Base-by-base conservation (phyloP, 805 yeast species). In the Cyberlindnera veronae region DNA sequence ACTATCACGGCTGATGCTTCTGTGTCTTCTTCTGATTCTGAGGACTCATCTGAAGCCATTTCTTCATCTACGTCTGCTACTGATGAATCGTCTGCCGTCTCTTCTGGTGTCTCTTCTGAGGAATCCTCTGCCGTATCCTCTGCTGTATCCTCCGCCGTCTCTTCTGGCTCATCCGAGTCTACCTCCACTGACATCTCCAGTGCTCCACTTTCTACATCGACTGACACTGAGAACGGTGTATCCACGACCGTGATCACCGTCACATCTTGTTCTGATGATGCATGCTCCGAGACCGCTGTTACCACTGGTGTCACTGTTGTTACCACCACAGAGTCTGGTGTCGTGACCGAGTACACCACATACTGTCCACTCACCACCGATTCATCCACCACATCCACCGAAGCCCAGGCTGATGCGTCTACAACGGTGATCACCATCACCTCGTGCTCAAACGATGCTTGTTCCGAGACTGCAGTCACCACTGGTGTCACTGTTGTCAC, bases 401-500 rank as follows among this genome's bases (percentile, higher is more conserved):
- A n/a, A n/a, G n/a, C 34, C 21, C 30, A 34, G 23, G 34, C 14
- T 5, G 32, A 19, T 5, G 14, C 17, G 14, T 23, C 29, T 3
- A 26, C 26, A 13, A 34, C 42, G 11, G 13, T 27, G 12, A 12
- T 42, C 24, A 34, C 39, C 9, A 17, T 38, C 19, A 34, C 42
- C 14, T 34, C 39, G 11, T 41, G 41, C 28, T 36, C n/a, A n/a
- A n/a, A n/a, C n/a, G n/a, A n/a, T n/a, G n/a, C n/a, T n/a, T n/a
- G n/a, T n/a, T n/a, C n/a, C 36, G n/a, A 12, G 2, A 13, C 23
- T 3, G n/a, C 40, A 3, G 26, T 33, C 2, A 36, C 43, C 23
- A 36, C 45, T 11, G 48, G 40, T 35, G 35, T 40, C 29, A 32
- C 42, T 11, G 34, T 34, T 16, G 33, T 44, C 20, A 40, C 44